Percentiles rank a stretch among this genome's conserved stretches.
phyloP scores from a whole-genome alignment of 805 yeast species.

The Saccharomycopsis fibuligera region DNA sequence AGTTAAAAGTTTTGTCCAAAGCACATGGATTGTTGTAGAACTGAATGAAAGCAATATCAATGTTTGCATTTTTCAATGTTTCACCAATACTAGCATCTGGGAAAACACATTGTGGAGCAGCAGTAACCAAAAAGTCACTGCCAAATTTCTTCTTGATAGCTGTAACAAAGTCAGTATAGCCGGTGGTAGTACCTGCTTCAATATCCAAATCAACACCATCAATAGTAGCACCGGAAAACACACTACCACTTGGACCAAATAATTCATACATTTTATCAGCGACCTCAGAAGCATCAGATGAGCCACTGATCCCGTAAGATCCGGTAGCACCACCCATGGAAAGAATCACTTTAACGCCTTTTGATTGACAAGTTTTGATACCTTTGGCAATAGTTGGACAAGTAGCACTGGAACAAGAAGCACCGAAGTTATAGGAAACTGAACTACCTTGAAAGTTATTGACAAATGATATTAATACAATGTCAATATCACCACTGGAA shows the following conservation, averaged over 20 bases:
- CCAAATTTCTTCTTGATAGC: constrained; percentile 24
- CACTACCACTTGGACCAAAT: constrained; percentile 17
- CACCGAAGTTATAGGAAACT: constrained; percentile 39
- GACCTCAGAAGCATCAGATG: constrained; percentile 8
- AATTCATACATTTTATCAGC: constrained; percentile 8
- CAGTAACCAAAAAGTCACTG: constrained; percentile 66
- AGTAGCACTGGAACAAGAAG: not conserved
- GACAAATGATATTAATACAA: constrained; percentile 35
- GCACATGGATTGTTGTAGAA: constrained; percentile 83
- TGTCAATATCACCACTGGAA: constrained; percentile 13
- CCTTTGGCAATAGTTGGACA: constrained; percentile 46
- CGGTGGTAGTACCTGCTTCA: constrained; percentile 49
- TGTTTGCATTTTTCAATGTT: constrained; percentile 47
- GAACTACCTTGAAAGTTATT: constrained; percentile 3
- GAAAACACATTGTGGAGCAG: constrained; percentile 89
- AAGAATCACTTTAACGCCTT: constrained; percentile 72
- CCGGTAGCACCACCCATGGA: constrained; percentile 80
- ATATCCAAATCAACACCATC: constrained; percentile 94
- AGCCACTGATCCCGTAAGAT: constrained; percentile 7
- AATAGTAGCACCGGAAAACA: constrained; percentile 54
- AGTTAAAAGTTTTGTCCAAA: constrained; percentile 46
- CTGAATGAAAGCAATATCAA: constrained; percentile 81
- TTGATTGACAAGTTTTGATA: constrained; percentile 65
- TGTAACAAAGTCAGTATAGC: constrained; percentile 58
- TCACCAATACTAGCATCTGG: constrained; percentile 72